Percentiles rank a stretch among this genome's conserved stretches.
phyloP scores from a whole-genome alignment of 1,284 basidiomycete genomes.

The Cystobasidium sp. region DNA sequence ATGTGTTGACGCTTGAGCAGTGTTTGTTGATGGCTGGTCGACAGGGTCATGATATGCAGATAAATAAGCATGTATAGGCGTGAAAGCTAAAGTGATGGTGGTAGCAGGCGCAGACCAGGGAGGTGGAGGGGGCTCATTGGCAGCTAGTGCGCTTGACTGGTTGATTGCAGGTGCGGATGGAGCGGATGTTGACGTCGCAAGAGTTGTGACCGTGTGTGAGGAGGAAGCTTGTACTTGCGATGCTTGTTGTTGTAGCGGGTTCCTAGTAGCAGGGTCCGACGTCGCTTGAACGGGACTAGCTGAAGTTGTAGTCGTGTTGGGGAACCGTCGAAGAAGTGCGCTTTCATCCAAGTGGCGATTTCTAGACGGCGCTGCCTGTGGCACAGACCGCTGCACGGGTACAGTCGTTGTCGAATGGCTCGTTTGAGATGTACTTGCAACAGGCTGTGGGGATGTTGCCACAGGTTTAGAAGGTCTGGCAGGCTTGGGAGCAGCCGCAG shows the following conservation, averaged over 20 bases:
- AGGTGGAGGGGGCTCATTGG: slow-evolving; percentile 15
- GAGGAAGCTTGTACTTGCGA: not conserved
- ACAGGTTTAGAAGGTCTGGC: too few relatives aligned
- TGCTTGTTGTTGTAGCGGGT: not conserved
- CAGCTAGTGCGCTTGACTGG: not conserved
- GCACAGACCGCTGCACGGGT: not conserved
- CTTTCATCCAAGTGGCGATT: slow-evolving; percentile 12
- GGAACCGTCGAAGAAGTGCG: slow-evolving; percentile 8
- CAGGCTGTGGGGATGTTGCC: too few relatives aligned
- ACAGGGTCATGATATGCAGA: slow-evolving; percentile 36
- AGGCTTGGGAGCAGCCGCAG: too few relatives aligned
- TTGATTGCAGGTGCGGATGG: not conserved
- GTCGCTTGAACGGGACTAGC: not conserved
- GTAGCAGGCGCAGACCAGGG: slow-evolving; percentile 28
- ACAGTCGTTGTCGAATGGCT: not conserved
- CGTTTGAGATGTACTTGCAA: not conserved
- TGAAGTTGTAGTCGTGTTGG: not conserved
- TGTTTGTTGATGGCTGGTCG: not conserved
- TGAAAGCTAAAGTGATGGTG: slow-evolving; percentile 35
- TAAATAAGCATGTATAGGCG: slow-evolving; percentile 42
- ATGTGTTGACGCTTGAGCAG: not conserved
- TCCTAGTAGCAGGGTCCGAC: too few relatives aligned
- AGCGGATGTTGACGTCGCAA: not conserved
- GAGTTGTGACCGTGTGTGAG: not conserved
- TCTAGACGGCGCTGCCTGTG: not conserved